Percentiles rank a stretch among this genome's conserved stretches.
These are phyloP conservation scores for Pseudodiploospora longispora DNA, from an alignment of 2,329 filamentous ascomycete genomes.

Conservation along the genomic window DNA sequence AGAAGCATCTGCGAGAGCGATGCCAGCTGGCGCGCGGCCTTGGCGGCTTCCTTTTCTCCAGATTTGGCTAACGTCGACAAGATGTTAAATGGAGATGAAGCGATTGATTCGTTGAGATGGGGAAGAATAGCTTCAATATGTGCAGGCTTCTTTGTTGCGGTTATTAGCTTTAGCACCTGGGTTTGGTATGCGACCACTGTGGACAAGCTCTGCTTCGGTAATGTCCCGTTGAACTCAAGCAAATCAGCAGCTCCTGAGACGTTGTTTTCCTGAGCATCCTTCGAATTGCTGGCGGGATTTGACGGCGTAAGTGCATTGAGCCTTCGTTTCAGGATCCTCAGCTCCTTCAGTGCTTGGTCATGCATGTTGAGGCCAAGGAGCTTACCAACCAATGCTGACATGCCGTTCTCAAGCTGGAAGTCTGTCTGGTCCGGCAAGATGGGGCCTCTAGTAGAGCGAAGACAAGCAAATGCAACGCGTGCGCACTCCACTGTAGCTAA, in stretches of 20 bases:
- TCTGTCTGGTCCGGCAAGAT: conserved; percentile 47
- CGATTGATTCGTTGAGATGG: conserved; percentile 42
- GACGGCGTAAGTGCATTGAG: conserved; percentile 36
- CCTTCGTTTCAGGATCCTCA: conserved; percentile 56
- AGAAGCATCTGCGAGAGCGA: conserved; percentile 57
- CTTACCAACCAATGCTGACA: conserved; percentile 60
- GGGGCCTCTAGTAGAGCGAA: conserved; percentile 50
- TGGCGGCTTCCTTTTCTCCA: conserved; percentile 40
- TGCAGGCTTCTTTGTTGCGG: conserved; percentile 49
- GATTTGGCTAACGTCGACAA: conserved; percentile 39
- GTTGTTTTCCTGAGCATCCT: conserved; percentile 20
- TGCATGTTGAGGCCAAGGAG: conserved; percentile 57
- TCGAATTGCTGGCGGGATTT: conserved; percentile 24
- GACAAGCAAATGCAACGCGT: conserved; percentile 55
- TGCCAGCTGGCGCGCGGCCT: conserved; percentile 58
- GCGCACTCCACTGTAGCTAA: conserved; percentile 61
- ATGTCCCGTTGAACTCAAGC: conserved; percentile 48
- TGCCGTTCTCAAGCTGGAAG: conserved; percentile 65
- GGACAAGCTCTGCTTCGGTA: conserved; percentile 36
- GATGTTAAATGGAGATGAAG: conserved; percentile 51
- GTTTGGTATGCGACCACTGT: conserved; percentile 58
- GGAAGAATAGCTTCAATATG: conserved; percentile 50
- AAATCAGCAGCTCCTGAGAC: conserved; percentile 43
- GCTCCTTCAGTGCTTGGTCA: conserved; percentile 60
- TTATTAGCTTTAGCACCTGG: conserved; percentile 56